These are phyloP conservation scores for Candida berthetii DNA, from an alignment of 805 yeast species.

Conservation along the genomic window DNA sequence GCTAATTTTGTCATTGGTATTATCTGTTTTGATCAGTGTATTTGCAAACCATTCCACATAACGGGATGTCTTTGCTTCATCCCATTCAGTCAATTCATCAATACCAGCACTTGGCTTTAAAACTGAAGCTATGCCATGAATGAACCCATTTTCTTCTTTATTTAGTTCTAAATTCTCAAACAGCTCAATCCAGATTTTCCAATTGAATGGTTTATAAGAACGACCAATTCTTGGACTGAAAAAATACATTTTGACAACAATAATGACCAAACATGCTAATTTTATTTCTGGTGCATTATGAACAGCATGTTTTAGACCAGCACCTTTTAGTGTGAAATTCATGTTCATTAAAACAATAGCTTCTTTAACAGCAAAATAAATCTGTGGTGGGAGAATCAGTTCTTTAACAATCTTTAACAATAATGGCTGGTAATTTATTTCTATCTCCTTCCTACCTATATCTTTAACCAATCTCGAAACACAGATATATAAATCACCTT, in stretches of 20 bases:
- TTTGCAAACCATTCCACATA: constrained; percentile 48
- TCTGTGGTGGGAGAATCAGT: constrained; percentile 42
- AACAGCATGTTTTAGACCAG: constrained; percentile 7
- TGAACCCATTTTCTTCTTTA: constrained; percentile 3
- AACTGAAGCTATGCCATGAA: constrained; percentile 6
- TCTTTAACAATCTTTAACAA: constrained; percentile 35
- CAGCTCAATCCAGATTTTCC: constrained; percentile 14
- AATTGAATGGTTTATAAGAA: background rate
- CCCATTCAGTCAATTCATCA: constrained; percentile 39
- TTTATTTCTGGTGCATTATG: constrained; percentile 32
- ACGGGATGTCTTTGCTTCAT: constrained; percentile 33
- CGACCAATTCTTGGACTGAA: constrained; percentile 1
- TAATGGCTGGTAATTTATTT: constrained; percentile 28
- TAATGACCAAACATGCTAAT: constrained; percentile 7
- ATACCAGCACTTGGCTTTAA: constrained; percentile 19
- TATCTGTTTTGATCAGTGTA: constrained; percentile 22
- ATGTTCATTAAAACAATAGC: constrained; percentile 19
- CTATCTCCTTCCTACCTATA: constrained; percentile 1
- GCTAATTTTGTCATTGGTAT: constrained; percentile 9
- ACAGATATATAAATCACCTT: constrained; percentile 27
- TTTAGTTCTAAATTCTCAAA: constrained; percentile 11
- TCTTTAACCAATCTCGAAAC: constrained; percentile 13
- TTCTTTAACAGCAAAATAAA: constrained; percentile 25
- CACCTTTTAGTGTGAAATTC: constrained; percentile 2
- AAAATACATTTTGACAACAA: constrained; percentile 18